A percentile compares a stretch with the other conserved stretches of the same genome.
phyloP scores from a whole-genome alignment of 2,329 filamentous ascomycete species.

The Xylariaceae sp. region DNA sequence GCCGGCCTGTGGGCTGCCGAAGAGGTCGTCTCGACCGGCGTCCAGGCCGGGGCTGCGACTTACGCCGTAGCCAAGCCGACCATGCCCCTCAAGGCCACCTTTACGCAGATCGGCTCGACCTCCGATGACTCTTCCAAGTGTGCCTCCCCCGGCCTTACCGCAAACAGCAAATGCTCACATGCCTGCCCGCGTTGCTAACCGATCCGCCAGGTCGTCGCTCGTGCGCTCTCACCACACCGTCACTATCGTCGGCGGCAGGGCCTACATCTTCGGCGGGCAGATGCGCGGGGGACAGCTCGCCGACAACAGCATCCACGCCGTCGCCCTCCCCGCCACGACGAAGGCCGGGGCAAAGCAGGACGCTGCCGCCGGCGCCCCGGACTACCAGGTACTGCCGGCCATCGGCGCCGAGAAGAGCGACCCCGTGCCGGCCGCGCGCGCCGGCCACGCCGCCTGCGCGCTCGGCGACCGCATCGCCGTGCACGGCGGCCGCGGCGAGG shows the following conservation, averaged over 20 bases:
- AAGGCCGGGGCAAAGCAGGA: no score
- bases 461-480: constrained; percentile 25
- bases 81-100: constrained; percentile 41
- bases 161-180: no score
- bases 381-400: constrained; percentile 28
- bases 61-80: constrained; percentile 42
- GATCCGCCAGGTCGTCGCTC: constrained; percentile 26
- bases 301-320: constrained; percentile 41
- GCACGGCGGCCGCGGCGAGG: constrained; percentile 27
- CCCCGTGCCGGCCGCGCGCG: constrained; percentile 25
- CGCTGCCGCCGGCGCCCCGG: constrained; percentile 22
- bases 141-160: constrained; percentile 1
- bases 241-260: constrained; percentile 43
- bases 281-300: constrained; percentile 31
- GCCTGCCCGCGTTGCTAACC: constrained; percentile 1
- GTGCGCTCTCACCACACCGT: constrained; percentile 43
- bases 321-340: constrained; percentile 39
- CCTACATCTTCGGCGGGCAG: constrained; percentile 49
- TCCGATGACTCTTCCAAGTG: constrained; percentile 23
- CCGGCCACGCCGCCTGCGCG: constrained; percentile 29
- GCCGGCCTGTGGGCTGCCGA: constrained; percentile 32
- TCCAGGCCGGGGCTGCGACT: constrained; percentile 33
- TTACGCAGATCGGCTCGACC: constrained; percentile 37
- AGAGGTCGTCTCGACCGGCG: constrained; percentile 31
- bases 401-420: constrained; percentile 19